These are phyloP conservation scores for Tuber calosporum DNA, from an alignment of 495 filamentous ascomycete genomes.

Conservation along the genomic window DNA sequence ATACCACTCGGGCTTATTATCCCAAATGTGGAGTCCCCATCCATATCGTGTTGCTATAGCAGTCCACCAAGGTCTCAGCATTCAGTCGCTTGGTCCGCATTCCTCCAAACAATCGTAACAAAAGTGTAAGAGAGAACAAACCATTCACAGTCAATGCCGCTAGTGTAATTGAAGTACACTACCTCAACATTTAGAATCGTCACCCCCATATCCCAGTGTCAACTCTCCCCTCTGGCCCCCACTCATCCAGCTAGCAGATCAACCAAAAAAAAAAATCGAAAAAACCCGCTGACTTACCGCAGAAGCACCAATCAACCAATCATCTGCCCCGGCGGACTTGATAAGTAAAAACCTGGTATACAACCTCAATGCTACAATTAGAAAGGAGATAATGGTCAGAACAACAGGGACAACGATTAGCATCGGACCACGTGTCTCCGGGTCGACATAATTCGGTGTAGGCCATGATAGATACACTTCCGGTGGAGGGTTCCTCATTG, in stretches of 20 bases:
- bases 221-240: background rate
- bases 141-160: background rate
- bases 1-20: background rate
- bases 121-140: background rate
- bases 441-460: background rate
- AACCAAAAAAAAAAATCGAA: background rate
- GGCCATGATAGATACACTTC: background rate
- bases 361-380: background rate
- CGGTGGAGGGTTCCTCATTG: background rate
- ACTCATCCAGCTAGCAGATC: background rate
- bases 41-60: background rate
- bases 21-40: slow-evolving; percentile 1
- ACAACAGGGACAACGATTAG: background rate
- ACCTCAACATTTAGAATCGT: background rate
- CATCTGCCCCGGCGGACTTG: background rate
- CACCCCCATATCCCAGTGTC: too few relatives aligned
- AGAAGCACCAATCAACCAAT: background rate
- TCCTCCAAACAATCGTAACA: background rate
- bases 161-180: background rate
- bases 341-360: background rate
- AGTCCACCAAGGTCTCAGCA: background rate
- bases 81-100: background rate
- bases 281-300: background rate
- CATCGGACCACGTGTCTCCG: background rate
- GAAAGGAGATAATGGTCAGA: background rate